Evolutionary conservation across 2,329 filamentous ascomycete species (phyloP), one percentile per base, ranked within the genome.

Genomic region (Phyllosticta citribraziliensis): DNA sequence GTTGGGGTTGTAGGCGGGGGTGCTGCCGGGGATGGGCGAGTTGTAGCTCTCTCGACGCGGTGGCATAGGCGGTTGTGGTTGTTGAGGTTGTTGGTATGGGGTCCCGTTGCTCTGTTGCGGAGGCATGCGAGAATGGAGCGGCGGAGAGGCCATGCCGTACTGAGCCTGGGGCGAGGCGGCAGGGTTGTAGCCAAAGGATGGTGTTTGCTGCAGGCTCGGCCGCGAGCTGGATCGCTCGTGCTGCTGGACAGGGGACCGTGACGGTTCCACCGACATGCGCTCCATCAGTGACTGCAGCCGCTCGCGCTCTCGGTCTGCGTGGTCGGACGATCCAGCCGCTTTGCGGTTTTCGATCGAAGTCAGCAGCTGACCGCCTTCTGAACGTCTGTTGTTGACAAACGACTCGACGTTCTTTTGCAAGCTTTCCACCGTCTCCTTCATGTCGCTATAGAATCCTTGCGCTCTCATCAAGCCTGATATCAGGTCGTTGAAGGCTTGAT

Each of bases 361-460:
- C 40, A 99, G 82, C 5, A 99, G 82, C 71, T 96, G 90, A 0
- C 91, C 90, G 3, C 94, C 94, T 77, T 99, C 94, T 0, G 89
- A 88, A 63, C 92, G 81, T 57, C 94, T 84, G 73, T 99, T 99
- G 77, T 91, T 95, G 66, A 99, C 92, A 75, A 99, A 99, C 0
- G 88, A 89, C 66, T 97, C 93, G 1, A 99, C 94, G 68, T 99
- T 99, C 81, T 96, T 94, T 68, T 91, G 86, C 51, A 97, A 78
- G 70, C 89, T 96, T 66, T 93, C 89, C 0, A 95, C 91, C 0
- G 91, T 97, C 65, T 97, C 91, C 68, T 88, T 88, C 91, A 97
- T 99, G 72, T 97, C 94, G 2, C 84, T 83, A 72, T 99, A 99
- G 83, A 96, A 99, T 59, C 86, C 87, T 75, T 94, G 92, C 6